Base-by-base conservation (phyloP, 176 grass and related monocot genomes). In the Paspalum vaginatum region DNA sequence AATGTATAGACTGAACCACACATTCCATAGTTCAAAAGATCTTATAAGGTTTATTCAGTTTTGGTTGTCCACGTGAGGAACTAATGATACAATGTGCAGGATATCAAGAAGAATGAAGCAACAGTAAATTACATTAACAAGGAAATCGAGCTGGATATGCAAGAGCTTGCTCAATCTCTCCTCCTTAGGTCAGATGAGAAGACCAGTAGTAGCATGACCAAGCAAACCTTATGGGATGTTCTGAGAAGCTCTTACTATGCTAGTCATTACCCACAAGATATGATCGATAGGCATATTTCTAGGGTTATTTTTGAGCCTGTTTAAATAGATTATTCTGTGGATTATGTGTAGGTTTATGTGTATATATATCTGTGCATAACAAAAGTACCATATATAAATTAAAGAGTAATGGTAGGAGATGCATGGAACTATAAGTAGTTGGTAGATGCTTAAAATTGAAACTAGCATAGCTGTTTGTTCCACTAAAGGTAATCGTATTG, bases 221-320 rank as follows among this genome's bases (percentile, higher is more conserved):
- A 88, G 68, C 62, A 88, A n/a, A 88, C 91, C 14, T 77, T 90
- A 26, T 72, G 87, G 24, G 49, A 55, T 37, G 51, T 90, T 20
- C 82, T 84, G 8, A 87, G 70, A 84, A 85, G 87, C 26, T 87
- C 79, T 50, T 93, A 82, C 60, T 93, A 90, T 73, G 77, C 32
- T 79, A 40, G 42, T 24, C 82, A 79, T 56, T 90, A 85, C 41
- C 68, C 84, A 4, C n/a, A 78, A 3, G 6, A 61, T 59, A n/a
- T 44, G 18, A 20, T 93, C 1, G 53, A 85, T 38, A 74, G 2
- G 25, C 91, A 93, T 68, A 75, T 90, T 57, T 82, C 81, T 0
- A 64, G 46, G 72, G 87, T 93, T 18, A 72, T 93, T 15, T 93
- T 90, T 26, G 58, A 82, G 55, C 85, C 60, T 52, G 47, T 87